phyloP scores from a whole-genome alignment of 1,139 yeast species.

The Kazachstania sp. region DNA sequence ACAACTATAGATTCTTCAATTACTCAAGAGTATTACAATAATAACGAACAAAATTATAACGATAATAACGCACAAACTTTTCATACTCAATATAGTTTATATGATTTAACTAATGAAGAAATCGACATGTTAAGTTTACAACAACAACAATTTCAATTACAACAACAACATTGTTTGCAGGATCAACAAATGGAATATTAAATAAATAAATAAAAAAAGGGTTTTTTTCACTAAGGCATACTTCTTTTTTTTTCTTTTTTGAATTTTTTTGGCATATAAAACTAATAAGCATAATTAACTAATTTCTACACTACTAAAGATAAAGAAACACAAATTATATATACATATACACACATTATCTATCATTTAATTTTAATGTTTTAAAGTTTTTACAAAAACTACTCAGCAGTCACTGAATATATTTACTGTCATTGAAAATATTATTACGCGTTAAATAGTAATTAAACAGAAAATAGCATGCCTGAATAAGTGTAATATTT shows the following conservation, averaged over 20 bases:
- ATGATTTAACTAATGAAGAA: constrained; percentile 6
- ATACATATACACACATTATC: not conserved
- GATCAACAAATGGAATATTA: constrained; percentile 80
- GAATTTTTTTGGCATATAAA: not conserved
- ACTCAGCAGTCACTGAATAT: too few relatives aligned
- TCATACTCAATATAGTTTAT: constrained; percentile 35
- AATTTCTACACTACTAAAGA: not conserved
- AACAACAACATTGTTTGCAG: constrained; percentile 60
- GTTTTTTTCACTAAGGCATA: not conserved
- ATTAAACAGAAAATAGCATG: too few relatives aligned
- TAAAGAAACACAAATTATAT: too few relatives aligned
- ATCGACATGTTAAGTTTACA: constrained; percentile 59
- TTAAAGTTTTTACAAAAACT: too few relatives aligned
- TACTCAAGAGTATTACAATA: constrained; percentile 33
- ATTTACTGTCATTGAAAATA: too few relatives aligned
- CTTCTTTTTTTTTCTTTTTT: not conserved
- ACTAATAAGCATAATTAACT: not conserved
- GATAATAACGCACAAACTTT: constrained; percentile 54
- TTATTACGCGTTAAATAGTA: too few relatives aligned
- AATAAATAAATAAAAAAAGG: not conserved
- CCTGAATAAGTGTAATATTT: too few relatives aligned
- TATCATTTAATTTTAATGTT: not conserved
- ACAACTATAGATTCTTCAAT: constrained; percentile 56
- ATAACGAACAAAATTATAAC: constrained; percentile 60
- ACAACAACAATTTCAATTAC: constrained; percentile 29